phyloP scores from a whole-genome alignment of 345 rosid species.

The Stellera chamaejasme region DNA sequence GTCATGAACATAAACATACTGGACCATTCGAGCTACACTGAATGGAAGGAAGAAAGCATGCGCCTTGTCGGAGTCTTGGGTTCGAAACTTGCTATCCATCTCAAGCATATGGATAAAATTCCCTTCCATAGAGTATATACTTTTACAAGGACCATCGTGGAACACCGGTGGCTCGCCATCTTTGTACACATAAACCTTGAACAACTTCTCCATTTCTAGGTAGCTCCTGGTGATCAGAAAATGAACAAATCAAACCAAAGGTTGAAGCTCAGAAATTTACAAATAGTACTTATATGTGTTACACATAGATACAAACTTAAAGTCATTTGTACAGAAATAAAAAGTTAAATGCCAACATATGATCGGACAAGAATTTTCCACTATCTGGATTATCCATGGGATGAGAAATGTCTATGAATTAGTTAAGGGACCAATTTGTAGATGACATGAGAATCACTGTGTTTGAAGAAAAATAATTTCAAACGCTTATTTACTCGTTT shows the following conservation, averaged over 20 bases:
- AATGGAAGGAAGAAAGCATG: constrained; percentile 71
- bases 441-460: too few species aligned
- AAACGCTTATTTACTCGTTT: too few species aligned
- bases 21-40: constrained; percentile 76
- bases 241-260: neutral
- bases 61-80: constrained; percentile 60
- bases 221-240: constrained; percentile 51
- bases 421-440: too few species aligned
- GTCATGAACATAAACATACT: constrained; percentile 51
- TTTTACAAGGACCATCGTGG: constrained; percentile 88
- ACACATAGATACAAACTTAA: too few species aligned
- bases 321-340: too few species aligned
- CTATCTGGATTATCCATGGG: too few species aligned
- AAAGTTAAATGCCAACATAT: too few species aligned
- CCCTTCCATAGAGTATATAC: constrained; percentile 91
- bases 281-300: too few species aligned
- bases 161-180: constrained; percentile 89
- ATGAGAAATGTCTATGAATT: too few species aligned
- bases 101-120: constrained; percentile 56
- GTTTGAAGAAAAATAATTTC: too few species aligned
- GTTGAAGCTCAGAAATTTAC: too few species aligned
- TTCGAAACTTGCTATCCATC: constrained; percentile 31
- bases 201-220: constrained; percentile 78
- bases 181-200: constrained; percentile 63
- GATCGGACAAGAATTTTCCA: too few species aligned